Conservation (phyloP, 2,329 filamentous ascomycete genomes). For the Pestalotiopsis sp. region DNA sequence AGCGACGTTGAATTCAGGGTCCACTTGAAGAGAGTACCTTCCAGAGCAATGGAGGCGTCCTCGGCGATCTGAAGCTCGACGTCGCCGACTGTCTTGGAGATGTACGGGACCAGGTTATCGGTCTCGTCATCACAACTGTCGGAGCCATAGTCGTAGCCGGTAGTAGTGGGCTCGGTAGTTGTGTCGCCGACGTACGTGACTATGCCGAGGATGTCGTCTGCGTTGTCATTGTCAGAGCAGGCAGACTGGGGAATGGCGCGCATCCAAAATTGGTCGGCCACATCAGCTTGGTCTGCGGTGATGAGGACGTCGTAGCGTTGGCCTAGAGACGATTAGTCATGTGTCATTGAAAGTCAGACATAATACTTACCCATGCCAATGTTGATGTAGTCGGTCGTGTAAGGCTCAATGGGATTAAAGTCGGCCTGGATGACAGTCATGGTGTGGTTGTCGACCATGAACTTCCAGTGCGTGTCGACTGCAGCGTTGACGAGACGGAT, state of each 20-base stretch:
- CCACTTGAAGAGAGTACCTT: slow-evolving; percentile 45
- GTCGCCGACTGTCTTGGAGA: slow-evolving; percentile 34
- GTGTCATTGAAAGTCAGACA: not conserved
- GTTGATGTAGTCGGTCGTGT: slow-evolving; percentile 43
- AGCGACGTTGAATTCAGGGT: slow-evolving; percentile 51
- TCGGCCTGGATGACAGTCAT: slow-evolving; percentile 58
- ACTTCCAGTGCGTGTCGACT: slow-evolving; percentile 42
- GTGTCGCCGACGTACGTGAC: slow-evolving; percentile 41
- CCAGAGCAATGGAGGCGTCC: slow-evolving; percentile 14
- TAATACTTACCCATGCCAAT: slow-evolving; percentile 38
- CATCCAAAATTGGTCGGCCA: slow-evolving; percentile 45
- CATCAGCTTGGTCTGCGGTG: slow-evolving; percentile 16
- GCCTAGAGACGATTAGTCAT: slow-evolving; percentile 17
- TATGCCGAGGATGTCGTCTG: slow-evolving; percentile 11
- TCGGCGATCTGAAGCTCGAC: slow-evolving; percentile 25
- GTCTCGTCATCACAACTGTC: slow-evolving; percentile 37
- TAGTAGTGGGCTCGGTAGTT: slow-evolving; percentile 19
- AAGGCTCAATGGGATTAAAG: slow-evolving; percentile 57
- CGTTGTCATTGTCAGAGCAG: slow-evolving; percentile 34
- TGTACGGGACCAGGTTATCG: slow-evolving; percentile 36
- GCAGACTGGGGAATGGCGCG: slow-evolving; percentile 40
- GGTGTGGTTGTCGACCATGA: slow-evolving; percentile 54
- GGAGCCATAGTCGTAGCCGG: slow-evolving; percentile 14
- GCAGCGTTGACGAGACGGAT: slow-evolving; percentile 47
- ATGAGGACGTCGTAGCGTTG: slow-evolving; percentile 24